Evolutionary conservation across 1,139 yeast species (phyloP).

Genomic region (Candida pseudoviswanathii): DNA sequence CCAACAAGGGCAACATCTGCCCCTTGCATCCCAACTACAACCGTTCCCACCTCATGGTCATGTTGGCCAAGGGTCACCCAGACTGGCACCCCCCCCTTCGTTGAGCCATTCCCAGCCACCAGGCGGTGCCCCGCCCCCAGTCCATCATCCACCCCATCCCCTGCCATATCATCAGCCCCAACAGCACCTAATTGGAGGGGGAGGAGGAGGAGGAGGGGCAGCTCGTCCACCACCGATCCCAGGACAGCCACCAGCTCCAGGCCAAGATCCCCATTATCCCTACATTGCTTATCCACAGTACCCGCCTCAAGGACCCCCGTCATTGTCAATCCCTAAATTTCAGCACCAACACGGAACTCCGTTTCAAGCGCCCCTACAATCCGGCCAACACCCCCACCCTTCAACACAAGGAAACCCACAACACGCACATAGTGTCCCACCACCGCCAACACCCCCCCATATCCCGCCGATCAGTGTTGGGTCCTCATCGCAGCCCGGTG

Average conservation of each 20-base stretch:
- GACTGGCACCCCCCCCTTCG: constrained; percentile 3
- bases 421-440: background rate
- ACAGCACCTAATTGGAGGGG: constrained; percentile 4
- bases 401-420: background rate
- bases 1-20: constrained; percentile 19
- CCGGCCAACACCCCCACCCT: background rate
- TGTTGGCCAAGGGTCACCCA: constrained; percentile 4
- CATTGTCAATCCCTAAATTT: background rate
- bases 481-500: background rate
- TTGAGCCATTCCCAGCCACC: constrained; percentile 2
- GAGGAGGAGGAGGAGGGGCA: background rate
- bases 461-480: background rate
- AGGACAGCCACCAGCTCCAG: background rate
- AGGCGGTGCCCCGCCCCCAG: background rate
- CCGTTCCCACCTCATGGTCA: constrained; percentile 8
- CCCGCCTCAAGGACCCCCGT: background rate
- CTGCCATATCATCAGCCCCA: background rate
- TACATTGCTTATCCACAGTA: constrained; percentile 2
- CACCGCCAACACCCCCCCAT: background rate
- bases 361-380: background rate
- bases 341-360: background rate
- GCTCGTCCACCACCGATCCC: constrained; percentile 7
- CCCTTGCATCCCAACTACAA: constrained; percentile 4
- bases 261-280: background rate
- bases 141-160: background rate